Conservation (phyloP, 495 filamentous ascomycete genomes). For the Penicillium daleae region DNA sequence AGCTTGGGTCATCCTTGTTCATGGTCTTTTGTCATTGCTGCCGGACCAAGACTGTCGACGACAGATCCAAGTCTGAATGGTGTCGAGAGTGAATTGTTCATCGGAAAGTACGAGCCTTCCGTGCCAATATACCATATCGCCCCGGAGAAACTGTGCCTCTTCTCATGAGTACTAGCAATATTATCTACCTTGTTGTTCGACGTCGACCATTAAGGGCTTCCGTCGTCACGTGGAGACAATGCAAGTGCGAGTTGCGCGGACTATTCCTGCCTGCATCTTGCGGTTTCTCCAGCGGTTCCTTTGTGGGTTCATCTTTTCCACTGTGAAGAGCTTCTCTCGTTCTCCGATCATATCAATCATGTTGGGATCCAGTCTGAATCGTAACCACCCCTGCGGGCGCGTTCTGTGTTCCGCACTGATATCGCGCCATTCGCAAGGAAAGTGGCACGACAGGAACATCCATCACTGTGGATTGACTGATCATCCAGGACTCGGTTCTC, state of each 20-base stretch:
- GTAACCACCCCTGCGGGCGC: not conserved
- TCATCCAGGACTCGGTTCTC: not conserved
- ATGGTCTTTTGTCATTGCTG: not conserved
- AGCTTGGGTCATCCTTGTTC: not conserved
- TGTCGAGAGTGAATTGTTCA: too few relatives aligned
- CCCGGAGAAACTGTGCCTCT: too few relatives aligned
- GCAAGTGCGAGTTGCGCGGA: conserved; percentile 1
- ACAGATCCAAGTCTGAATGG: too few relatives aligned
- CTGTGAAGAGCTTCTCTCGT: not conserved
- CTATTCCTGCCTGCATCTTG: not conserved
- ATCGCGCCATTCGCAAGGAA: not conserved
- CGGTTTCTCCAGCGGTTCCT: not conserved
- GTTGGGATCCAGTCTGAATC: conserved; percentile 5
- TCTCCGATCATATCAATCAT: conserved; percentile 1
- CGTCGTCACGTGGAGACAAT: not conserved
- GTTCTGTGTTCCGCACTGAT: not conserved
- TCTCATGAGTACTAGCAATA: not conserved
- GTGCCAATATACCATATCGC: not conserved
- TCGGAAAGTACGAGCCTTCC: not conserved
- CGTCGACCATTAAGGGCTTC: not conserved
- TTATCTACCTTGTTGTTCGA: not conserved
- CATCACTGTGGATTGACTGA: not conserved
- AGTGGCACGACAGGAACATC: not conserved
- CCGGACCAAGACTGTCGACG: not conserved
- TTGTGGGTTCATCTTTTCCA: not conserved